Conservation (phyloP, 306 rosid genomes). For the Medicago ruthenica region DNA sequence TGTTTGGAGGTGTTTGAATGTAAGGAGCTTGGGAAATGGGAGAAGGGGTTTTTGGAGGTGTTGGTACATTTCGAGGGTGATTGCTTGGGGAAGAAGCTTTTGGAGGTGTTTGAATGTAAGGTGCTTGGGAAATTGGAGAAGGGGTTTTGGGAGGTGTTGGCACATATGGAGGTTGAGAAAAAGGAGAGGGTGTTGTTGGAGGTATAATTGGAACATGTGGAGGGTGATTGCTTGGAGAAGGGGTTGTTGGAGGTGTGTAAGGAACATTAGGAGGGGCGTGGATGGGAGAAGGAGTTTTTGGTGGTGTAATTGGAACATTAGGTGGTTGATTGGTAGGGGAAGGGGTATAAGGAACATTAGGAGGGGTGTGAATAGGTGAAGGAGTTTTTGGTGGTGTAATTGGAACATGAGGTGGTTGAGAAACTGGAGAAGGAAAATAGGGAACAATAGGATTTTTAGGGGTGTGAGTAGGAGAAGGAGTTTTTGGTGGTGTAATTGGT, state of each 20-base stretch:
- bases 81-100: slow-evolving; percentile 1
- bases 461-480: too few relatives aligned
- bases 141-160: slow-evolving; percentile 26
- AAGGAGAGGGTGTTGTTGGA: slow-evolving; percentile 19
- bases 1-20: slow-evolving; percentile 1
- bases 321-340: too few relatives aligned
- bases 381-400: too few relatives aligned
- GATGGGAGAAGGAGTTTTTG: slow-evolving; percentile 8
- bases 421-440: too few relatives aligned
- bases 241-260: slow-evolving; percentile 26
- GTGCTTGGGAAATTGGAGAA: background rate
- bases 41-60: slow-evolving; percentile 21
- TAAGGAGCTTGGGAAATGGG: background rate
- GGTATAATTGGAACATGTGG: slow-evolving; percentile 7
- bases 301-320: slow-evolving; percentile 26
- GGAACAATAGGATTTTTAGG: too few relatives aligned
- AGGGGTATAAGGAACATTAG: too few relatives aligned
- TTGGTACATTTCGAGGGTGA: background rate
- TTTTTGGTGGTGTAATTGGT: too few relatives aligned
- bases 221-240: background rate
- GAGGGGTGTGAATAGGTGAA: too few relatives aligned
- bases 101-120: slow-evolving; percentile 3
- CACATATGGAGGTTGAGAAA: background rate
- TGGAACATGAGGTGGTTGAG: too few relatives aligned
- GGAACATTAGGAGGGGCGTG: background rate